Evolutionary conservation across 163 green algal species (phyloP).

Genomic region (Volvox carteri): DNA sequence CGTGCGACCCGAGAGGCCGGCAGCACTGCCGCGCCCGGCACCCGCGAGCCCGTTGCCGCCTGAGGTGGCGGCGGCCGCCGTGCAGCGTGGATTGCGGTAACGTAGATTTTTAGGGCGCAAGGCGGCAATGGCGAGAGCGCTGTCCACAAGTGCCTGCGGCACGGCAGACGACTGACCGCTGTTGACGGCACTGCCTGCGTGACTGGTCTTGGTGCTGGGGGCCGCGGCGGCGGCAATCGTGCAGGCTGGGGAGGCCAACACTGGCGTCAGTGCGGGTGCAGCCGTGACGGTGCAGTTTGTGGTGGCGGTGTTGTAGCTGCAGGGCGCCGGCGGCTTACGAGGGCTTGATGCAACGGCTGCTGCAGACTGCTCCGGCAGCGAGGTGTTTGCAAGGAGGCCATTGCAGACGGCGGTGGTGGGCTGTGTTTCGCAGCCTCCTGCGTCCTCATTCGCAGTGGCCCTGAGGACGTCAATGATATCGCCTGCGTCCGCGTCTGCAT

Average conservation of each 20-base stretch:
- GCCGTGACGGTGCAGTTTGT: neutral
- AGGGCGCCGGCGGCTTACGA: neutral
- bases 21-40: neutral
- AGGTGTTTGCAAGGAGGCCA: neutral
- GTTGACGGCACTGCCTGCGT: neutral
- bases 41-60: neutral
- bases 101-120: constrained; percentile 22
- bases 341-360: too few relatives aligned
- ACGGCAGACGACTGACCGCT: neutral
- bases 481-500: too few relatives aligned
- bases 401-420: neutral
- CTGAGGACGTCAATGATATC: too few relatives aligned
- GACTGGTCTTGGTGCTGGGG: neutral
- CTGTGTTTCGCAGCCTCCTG: neutral
- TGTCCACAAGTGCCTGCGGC: neutral
- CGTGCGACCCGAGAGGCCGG: neutral
- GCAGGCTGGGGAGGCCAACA: neutral
- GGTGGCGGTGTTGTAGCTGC: neutral
- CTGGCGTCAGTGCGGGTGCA: neutral
- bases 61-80: neutral
- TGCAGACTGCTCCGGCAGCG: too few relatives aligned
- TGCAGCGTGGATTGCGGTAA: neutral
- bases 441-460: too few relatives aligned
- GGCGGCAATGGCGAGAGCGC: neutral
- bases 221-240: neutral